phyloP scores from a whole-genome alignment of 2,329 filamentous ascomycete species.

The Colletotrichum sp. region DNA sequence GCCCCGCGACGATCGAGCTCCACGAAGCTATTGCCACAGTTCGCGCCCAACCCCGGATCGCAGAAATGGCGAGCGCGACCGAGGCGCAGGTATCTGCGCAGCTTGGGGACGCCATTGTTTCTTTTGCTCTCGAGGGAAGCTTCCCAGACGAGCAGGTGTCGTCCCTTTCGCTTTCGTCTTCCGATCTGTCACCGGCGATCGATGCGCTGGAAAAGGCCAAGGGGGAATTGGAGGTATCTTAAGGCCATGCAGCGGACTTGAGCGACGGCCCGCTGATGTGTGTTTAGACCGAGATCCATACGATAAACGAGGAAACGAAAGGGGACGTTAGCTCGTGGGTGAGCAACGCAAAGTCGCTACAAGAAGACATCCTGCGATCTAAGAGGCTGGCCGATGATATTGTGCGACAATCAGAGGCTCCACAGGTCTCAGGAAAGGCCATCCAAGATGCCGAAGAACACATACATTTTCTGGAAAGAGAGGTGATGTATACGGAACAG shows the following conservation, averaged over 20 bases:
- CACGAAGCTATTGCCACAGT: not conserved
- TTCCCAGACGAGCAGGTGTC: conserved; percentile 45
- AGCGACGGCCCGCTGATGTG: not conserved
- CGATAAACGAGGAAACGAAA: conserved; percentile 77
- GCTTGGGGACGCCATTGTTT: conserved; percentile 44
- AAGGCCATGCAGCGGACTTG: not conserved
- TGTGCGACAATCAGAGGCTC: conserved; percentile 74
- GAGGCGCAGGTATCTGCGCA: conserved; percentile 28
- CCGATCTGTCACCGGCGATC: conserved; percentile 43
- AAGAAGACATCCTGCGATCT: conserved; percentile 83
- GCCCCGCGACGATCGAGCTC: not conserved
- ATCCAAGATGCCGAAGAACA: conserved; percentile 59
- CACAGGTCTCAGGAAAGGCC: conserved; percentile 56
- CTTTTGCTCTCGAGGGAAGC: conserved; percentile 42
- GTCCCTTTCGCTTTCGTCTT: conserved; percentile 40
- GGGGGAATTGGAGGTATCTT: conserved; percentile 42
- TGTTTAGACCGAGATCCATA: conserved; percentile 70
- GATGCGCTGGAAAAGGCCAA: conserved; percentile 40
- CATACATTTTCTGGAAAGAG: conserved; percentile 60
- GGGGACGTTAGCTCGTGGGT: conserved; percentile 88
- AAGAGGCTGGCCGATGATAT: conserved; percentile 83
- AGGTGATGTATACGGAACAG: conserved; percentile 64
- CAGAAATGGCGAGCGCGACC: conserved; percentile 33
- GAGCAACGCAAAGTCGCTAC: conserved; percentile 79
- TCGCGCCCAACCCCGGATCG: not conserved